phyloP scores from a whole-genome alignment of 768 basidiomycete species.

The Gloeophyllum trabeum region DNA sequence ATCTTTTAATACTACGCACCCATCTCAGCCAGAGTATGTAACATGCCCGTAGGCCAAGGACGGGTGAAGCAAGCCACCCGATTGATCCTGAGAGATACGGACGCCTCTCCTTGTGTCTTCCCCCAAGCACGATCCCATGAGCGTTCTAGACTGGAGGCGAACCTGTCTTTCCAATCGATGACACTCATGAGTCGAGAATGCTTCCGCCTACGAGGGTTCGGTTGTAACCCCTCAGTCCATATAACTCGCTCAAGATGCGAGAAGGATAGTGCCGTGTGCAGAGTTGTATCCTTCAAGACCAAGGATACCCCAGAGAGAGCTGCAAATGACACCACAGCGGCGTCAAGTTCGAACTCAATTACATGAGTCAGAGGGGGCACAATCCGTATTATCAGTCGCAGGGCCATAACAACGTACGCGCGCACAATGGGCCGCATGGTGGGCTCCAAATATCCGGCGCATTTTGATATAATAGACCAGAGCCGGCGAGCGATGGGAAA shows the following conservation, averaged over 20 bases:
- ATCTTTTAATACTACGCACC: neutral
- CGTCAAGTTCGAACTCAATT: slow-evolving; percentile 55
- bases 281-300: slow-evolving; percentile 33
- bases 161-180: slow-evolving; percentile 52
- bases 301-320: slow-evolving; percentile 42
- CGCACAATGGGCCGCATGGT: slow-evolving; percentile 52
- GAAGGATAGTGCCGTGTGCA: slow-evolving; percentile 47
- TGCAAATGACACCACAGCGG: slow-evolving; percentile 37
- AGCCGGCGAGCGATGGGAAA: slow-evolving; percentile 23
- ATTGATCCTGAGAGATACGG: slow-evolving; percentile 35
- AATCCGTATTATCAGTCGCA: slow-evolving; percentile 50
- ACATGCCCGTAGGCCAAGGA: slow-evolving; percentile 14
- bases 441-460: slow-evolving; percentile 43
- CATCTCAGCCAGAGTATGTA: neutral
- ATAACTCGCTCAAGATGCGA: slow-evolving; percentile 31
- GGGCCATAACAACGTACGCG: slow-evolving; percentile 34
- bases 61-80: slow-evolving; percentile 29
- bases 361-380: slow-evolving; percentile 61
- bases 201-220: slow-evolving; percentile 3
- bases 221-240: slow-evolving; percentile 8
- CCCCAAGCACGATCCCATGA: slow-evolving; percentile 65
- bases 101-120: slow-evolving; percentile 43
- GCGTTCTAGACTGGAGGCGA: slow-evolving; percentile 47
- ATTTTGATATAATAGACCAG: slow-evolving; percentile 18
- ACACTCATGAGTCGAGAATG: slow-evolving; percentile 29